A percentile compares a stretch with the other conserved stretches of the same genome.
Evolutionary conservation across 305 asterid species (phyloP).

Genomic region (Solanum hybrid): DNA sequence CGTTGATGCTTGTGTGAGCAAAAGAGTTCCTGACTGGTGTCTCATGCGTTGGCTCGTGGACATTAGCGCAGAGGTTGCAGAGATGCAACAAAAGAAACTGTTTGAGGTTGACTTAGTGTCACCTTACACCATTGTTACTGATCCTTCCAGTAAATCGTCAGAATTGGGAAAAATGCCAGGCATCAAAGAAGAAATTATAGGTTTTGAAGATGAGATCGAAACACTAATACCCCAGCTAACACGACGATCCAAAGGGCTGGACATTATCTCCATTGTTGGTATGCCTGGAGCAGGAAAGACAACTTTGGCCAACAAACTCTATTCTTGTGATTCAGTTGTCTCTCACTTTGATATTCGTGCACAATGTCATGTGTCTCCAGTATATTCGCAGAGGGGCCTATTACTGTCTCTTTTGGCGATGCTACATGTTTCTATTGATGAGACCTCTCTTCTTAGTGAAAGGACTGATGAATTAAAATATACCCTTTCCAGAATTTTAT

Average conservation of each 20-base stretch:
- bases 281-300: not conserved
- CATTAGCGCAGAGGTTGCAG: not conserved
- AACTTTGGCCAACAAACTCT: not conserved
- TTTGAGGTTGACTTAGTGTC: not conserved
- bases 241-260: rapidly evolving
- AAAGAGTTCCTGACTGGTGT: not conserved
- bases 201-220: not conserved
- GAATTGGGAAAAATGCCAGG: not conserved
- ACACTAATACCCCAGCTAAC: rapidly evolving
- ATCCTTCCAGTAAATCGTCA: not conserved
- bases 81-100: not conserved
- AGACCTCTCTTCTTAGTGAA: too few relatives aligned
- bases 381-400: not conserved
- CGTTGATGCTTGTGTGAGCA: not conserved
- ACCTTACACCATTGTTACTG: not conserved
- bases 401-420: not conserved
- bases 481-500: too few relatives aligned
- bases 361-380: not conserved
- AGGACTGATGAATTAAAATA: too few relatives aligned
- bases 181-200: not conserved
- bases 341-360: not conserved
- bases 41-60: not conserved
- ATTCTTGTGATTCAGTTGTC: rapidly evolving
- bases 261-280: not conserved
- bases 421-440: not conserved